phyloP scores from a whole-genome alignment of 2,329 filamentous ascomycete species.

The Neonectria magnoliae region DNA sequence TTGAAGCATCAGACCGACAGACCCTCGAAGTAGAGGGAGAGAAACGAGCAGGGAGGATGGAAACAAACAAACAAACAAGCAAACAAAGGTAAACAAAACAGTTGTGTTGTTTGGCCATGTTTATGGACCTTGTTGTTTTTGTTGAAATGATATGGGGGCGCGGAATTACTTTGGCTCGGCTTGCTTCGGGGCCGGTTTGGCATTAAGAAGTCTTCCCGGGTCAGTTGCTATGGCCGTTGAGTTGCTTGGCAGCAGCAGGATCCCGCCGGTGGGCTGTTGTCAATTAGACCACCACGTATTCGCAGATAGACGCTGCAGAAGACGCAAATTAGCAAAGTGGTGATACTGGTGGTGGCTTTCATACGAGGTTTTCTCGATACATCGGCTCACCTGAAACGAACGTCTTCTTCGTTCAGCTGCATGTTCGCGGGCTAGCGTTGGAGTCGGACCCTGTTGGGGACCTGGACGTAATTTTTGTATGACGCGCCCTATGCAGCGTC shows the following conservation, averaged over 20 bases:
- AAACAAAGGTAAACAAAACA: conserved; percentile 2
- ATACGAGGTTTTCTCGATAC: conserved; percentile 21
- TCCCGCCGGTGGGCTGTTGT: conserved; percentile 2
- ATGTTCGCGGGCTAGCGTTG: conserved; percentile 36
- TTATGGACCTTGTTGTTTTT: conserved; percentile 4
- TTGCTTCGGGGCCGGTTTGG: neutral
- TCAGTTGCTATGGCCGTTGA: neutral
- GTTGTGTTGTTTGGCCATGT: neutral
- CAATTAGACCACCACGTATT: neutral
- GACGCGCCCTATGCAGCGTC: conserved; percentile 33
- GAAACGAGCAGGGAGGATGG: conserved; percentile 3
- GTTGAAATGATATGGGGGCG: conserved; percentile 7
- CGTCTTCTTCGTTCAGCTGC: conserved; percentile 35
- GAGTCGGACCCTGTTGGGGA: conserved; percentile 27
- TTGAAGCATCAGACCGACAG: neutral
- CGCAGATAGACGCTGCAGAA: neutral
- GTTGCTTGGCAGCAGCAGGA: conserved; percentile 4
- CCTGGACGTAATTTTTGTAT: conserved; percentile 31
- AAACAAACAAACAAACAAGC: conserved; percentile 5
- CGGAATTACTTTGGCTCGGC: conserved; percentile 1
- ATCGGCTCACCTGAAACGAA: conserved; percentile 41
- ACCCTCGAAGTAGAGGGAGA: neutral
- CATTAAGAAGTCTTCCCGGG: neutral
- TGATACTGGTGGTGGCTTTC: neutral
- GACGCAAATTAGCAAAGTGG: conserved; percentile 3